Evolutionary conservation across 495 filamentous ascomycete genomes (phyloP).

Genomic region (Tuber aestivum): DNA sequence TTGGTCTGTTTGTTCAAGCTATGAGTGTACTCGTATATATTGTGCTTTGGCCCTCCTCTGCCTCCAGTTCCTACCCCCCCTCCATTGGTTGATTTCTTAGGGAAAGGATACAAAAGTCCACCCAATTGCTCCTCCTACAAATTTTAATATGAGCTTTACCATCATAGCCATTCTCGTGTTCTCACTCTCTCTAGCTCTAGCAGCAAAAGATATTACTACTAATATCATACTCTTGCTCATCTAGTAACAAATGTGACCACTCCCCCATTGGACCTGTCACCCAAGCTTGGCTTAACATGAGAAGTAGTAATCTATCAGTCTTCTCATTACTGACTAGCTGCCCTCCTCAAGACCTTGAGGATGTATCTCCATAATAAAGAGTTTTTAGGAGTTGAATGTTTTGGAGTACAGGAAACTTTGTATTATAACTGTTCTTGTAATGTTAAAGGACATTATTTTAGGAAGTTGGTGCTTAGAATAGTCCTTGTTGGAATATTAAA

Average conservation of each 20-base stretch:
- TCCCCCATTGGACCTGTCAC: constrained; percentile 36
- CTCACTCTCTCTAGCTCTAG: neutral
- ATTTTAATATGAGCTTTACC: neutral
- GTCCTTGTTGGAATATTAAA: too few species aligned
- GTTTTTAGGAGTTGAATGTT: too few species aligned
- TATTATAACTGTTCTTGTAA: too few species aligned
- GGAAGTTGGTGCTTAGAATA: too few species aligned
- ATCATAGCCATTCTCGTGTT: neutral
- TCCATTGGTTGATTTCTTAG: neutral
- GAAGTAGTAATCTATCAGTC: constrained; percentile 12
- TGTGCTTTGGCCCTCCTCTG: neutral
- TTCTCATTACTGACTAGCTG: too few species aligned
- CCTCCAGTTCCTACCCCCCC: neutral
- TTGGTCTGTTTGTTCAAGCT: too few species aligned
- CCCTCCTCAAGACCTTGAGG: too few species aligned
- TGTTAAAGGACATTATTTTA: too few species aligned
- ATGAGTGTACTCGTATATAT: too few species aligned
- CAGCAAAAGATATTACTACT: neutral
- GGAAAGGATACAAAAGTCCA: neutral
- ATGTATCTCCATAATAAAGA: too few species aligned
- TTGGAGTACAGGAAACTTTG: too few species aligned
- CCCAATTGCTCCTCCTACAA: neutral
- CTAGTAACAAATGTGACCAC: constrained; percentile 11
- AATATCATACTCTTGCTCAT: neutral
- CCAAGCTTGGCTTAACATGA: constrained; percentile 27